phyloP scores from a whole-genome alignment of 2,329 filamentous ascomycete species.

The Neonectria hederae region DNA sequence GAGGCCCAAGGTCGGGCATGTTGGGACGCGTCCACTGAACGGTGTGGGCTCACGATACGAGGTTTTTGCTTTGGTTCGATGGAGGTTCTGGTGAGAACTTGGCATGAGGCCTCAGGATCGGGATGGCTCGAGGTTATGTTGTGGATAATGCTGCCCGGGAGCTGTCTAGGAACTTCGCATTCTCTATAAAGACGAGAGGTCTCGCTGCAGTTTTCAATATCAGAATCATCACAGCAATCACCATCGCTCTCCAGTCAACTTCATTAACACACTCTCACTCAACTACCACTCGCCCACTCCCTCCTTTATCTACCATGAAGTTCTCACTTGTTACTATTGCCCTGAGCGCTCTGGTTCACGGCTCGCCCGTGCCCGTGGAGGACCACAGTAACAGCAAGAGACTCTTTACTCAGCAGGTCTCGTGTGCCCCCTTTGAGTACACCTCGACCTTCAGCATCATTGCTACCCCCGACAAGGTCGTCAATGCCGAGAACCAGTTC shows the following conservation, averaged over 20 bases:
- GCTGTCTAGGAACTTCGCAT: background rate
- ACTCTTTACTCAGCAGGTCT: slow-evolving; percentile 22
- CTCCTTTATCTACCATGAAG: slow-evolving; percentile 33
- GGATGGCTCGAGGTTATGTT: background rate
- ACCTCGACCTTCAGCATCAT: slow-evolving; percentile 59
- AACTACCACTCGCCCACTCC: background rate
- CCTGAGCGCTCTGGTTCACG: slow-evolving; percentile 35
- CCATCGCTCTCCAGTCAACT: background rate
- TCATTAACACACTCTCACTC: background rate
- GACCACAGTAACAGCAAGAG: slow-evolving; percentile 28
- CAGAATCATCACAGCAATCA: slow-evolving; percentile 13
- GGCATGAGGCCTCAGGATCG: background rate
- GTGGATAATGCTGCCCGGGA: background rate
- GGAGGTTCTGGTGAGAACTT: background rate
- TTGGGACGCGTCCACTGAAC: background rate
- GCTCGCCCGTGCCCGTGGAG: slow-evolving; percentile 36
- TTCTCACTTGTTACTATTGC: slow-evolving; percentile 33
- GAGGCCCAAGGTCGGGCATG: background rate
- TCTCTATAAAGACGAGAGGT: background rate
- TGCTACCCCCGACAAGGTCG: slow-evolving; percentile 60
- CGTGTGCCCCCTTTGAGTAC: slow-evolving; percentile 49
- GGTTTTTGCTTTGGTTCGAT: slow-evolving; percentile 1
- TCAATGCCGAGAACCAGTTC: slow-evolving; percentile 50
- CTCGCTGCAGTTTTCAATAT: background rate
- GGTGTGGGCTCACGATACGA: background rate